phyloP scores from a whole-genome alignment of 1,139 yeast genomes.

The Geotrichum reessii region DNA sequence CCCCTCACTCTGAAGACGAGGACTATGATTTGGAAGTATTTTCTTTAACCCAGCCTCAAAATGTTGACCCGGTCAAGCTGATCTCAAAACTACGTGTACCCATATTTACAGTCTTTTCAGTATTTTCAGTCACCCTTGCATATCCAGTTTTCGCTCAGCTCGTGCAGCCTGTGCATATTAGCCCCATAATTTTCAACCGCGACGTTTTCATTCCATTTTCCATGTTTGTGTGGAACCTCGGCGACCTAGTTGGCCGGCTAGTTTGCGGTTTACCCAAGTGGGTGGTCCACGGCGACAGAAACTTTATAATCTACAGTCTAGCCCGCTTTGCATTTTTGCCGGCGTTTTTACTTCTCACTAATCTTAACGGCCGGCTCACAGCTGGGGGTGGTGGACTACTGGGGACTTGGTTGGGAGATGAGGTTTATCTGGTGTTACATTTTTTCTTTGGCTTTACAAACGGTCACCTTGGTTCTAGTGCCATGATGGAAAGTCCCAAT shows the following conservation, averaged over 20 bases:
- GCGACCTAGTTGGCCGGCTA: slow-evolving; percentile 76
- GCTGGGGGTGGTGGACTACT: slow-evolving; percentile 13
- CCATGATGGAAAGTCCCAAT: slow-evolving; percentile 74
- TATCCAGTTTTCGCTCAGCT: slow-evolving; percentile 80
- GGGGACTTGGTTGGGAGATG: slow-evolving; percentile 50
- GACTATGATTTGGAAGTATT: neutral
- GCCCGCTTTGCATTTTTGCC: slow-evolving; percentile 50
- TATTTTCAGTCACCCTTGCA: slow-evolving; percentile 67
- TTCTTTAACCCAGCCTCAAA: neutral
- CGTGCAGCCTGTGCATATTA: slow-evolving; percentile 23
- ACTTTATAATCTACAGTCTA: slow-evolving; percentile 24
- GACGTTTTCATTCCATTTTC: slow-evolving; percentile 65
- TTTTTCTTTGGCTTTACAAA: slow-evolving; percentile 77
- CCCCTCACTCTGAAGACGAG: neutral
- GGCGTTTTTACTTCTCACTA: slow-evolving; percentile 47
- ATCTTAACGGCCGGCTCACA: slow-evolving; percentile 6
- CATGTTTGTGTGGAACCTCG: slow-evolving; percentile 80
- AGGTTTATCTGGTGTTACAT: slow-evolving; percentile 63
- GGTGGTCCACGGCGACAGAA: slow-evolving; percentile 21
- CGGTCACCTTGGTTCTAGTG: slow-evolving; percentile 77
- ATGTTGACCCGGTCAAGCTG: slow-evolving; percentile 19
- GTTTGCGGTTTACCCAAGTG: slow-evolving; percentile 39
- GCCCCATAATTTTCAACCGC: slow-evolving; percentile 43
- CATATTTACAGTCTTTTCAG: slow-evolving; percentile 64
- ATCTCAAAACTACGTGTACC: slow-evolving; percentile 55